Conservation (phyloP, 1,284 basidiomycete genomes). For the Cryptococcus neoformans region DNA sequence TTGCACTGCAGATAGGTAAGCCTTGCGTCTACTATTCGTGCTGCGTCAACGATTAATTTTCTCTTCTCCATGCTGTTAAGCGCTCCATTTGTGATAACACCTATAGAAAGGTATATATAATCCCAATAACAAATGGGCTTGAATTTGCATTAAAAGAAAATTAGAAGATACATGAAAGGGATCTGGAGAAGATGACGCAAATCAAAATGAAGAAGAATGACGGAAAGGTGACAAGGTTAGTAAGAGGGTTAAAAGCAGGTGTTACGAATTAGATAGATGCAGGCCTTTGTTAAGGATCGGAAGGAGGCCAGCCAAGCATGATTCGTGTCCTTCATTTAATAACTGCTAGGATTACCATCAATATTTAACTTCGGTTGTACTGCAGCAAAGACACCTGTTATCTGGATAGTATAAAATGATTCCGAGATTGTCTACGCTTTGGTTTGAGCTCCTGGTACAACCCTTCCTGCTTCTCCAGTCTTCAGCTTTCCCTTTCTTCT, state of each 20-base stretch:
- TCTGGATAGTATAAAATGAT: not conserved
- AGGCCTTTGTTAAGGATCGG: constrained; percentile 4
- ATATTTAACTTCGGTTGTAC: no score
- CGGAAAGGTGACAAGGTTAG: constrained; percentile 17
- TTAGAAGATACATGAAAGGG: constrained; percentile 17
- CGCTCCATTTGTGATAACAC: constrained; percentile 24
- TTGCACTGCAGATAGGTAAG: no score
- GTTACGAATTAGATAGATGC: constrained; percentile 22
- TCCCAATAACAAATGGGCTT: constrained; percentile 24
- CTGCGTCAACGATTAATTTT: constrained; percentile 17
- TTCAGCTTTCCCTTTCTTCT: constrained; percentile 17
- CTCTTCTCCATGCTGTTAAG: constrained; percentile 16
- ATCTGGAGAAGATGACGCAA: constrained; percentile 25
- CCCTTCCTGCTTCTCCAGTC: constrained; percentile 29
- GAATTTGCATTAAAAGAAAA: constrained; percentile 9
- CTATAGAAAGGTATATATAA: constrained; percentile 26
- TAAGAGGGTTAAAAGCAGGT: constrained; percentile 14
- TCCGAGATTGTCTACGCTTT: not conserved
- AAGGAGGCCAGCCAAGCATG: constrained; percentile 2
- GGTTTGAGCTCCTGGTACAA: constrained; percentile 33
- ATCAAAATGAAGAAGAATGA: constrained; percentile 8
- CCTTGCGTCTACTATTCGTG: constrained; percentile 22
- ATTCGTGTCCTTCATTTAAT: not conserved
- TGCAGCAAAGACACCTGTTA: not conserved
- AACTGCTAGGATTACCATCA: no score